Evolutionary conservation across 2,329 filamentous ascomycete species (phyloP).

Genomic region (Lecanicillium sp.): DNA sequence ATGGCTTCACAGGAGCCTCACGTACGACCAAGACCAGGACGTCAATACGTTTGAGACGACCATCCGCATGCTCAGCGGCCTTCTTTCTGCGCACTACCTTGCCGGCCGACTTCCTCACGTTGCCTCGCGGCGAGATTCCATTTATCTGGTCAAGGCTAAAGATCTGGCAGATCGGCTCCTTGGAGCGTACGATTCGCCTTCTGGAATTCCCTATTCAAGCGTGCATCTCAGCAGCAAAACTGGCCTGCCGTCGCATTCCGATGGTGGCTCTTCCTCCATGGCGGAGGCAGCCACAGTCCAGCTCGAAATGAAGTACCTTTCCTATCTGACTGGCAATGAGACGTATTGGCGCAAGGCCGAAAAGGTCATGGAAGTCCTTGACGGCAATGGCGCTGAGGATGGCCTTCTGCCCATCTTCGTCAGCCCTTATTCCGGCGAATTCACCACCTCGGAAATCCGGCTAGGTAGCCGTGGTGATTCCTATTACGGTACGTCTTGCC

Average conservation of each 20-base stretch:
- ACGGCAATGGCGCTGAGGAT: conserved; percentile 70
- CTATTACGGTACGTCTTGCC: conserved; percentile 62
- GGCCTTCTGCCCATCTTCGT: conserved; percentile 94
- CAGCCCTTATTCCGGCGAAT: conserved; percentile 68
- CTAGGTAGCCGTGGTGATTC: conserved; percentile 91
- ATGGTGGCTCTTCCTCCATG: conserved; percentile 84
- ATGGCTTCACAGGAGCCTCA: conserved; percentile 76
- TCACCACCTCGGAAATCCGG: conserved; percentile 79
- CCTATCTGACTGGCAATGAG: conserved; percentile 86
- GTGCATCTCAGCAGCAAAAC: conserved; percentile 74
- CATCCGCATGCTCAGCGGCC: conserved; percentile 93
- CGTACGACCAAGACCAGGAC: conserved; percentile 87
- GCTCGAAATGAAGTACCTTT: conserved; percentile 96
- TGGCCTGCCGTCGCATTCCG: conserved; percentile 75
- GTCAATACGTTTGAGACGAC: conserved; percentile 98
- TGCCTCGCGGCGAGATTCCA: conserved; percentile 65
- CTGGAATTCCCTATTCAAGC: conserved; percentile 84
- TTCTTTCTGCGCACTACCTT: conserved; percentile 88
- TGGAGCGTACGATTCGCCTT: conserved; percentile 78
- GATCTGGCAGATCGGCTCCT: conserved; percentile 84
- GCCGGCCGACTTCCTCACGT: conserved; percentile 73
- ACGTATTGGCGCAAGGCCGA: conserved; percentile 90
- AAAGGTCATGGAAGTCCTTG: conserved; percentile 84
- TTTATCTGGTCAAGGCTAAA: conserved; percentile 92
- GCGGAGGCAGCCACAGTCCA: conserved; percentile 89